phyloP scores from a whole-genome alignment of 257 asterid genomes.

The Solanum stenotomum region DNA sequence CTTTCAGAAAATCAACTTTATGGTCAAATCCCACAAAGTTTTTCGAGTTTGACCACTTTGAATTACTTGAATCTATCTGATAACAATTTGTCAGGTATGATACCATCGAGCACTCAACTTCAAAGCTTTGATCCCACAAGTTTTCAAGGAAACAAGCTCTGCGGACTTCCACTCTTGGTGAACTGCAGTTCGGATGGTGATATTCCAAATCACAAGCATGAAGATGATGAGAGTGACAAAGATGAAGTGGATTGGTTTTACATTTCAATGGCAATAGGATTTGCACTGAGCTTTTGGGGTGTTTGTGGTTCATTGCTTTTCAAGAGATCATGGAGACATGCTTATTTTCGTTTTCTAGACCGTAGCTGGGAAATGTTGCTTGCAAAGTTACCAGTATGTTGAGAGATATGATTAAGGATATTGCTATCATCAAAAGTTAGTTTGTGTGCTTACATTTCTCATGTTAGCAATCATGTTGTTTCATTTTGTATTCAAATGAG shows the following conservation, averaged over 20 bases:
- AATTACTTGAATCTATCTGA: background rate
- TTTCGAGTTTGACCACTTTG: background rate
- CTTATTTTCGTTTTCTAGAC: background rate
- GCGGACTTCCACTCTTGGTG: background rate
- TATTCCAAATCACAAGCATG: too few species aligned
- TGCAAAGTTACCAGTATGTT: background rate
- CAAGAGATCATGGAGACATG: background rate
- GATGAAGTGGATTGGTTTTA: background rate
- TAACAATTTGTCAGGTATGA: constrained; percentile 13
- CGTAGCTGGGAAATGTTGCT: background rate
- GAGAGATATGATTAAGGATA: background rate
- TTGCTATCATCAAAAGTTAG: too few species aligned
- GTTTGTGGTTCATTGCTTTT: background rate
- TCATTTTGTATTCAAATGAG: background rate
- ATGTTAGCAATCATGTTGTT: background rate
- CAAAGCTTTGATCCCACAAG: background rate
- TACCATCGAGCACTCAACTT: constrained; percentile 5
- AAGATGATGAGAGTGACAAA: too few species aligned
- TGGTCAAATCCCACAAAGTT: background rate
- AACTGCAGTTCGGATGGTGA: background rate
- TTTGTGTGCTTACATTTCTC: background rate
- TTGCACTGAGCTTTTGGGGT: constrained; percentile 4
- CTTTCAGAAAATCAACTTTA: too few species aligned
- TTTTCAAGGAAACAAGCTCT: background rate
- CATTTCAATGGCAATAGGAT: constrained; percentile 8